Percentiles rank a stretch among this genome's conserved stretches.
Evolutionary conservation across 176 grass and related monocot genomes (phyloP).

Genomic region (Rhynchospora pubera): DNA sequence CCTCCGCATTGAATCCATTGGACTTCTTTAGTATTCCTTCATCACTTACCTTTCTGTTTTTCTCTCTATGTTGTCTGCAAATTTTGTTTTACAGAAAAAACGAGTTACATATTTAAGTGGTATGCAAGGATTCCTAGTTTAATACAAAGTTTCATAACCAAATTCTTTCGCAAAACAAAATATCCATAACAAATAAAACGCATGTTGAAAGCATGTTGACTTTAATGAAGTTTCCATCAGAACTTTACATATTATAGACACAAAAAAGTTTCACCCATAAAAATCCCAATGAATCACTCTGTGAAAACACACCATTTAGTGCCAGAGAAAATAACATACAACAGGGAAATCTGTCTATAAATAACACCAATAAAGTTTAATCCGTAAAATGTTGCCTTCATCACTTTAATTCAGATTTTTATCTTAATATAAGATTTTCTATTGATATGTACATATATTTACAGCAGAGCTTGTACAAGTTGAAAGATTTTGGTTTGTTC

Average conservation of each 20-base stretch:
- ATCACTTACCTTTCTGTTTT: slow-evolving; percentile 26
- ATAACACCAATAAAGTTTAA: background rate
- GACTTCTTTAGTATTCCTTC: slow-evolving; percentile 19
- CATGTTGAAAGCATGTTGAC: background rate
- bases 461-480: background rate
- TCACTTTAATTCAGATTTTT: background rate
- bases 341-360: background rate
- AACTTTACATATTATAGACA: background rate
- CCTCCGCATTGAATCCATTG: slow-evolving; percentile 22
- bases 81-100: slow-evolving; percentile 9
- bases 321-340: background rate
- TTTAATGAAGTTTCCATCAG: background rate
- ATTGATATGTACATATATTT: background rate
- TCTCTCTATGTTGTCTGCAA: slow-evolving; percentile 19
- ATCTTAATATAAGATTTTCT: background rate
- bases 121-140: too few relatives aligned
- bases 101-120: background rate
- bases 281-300: background rate
- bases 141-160: background rate
- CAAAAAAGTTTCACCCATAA: background rate
- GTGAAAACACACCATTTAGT: background rate
- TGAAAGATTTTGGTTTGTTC: background rate
- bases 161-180: too few relatives aligned
- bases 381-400: background rate
- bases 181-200: too few relatives aligned